Conservation (phyloP, 441 rosid genomes). For the Flueggea neowawraea region DNA sequence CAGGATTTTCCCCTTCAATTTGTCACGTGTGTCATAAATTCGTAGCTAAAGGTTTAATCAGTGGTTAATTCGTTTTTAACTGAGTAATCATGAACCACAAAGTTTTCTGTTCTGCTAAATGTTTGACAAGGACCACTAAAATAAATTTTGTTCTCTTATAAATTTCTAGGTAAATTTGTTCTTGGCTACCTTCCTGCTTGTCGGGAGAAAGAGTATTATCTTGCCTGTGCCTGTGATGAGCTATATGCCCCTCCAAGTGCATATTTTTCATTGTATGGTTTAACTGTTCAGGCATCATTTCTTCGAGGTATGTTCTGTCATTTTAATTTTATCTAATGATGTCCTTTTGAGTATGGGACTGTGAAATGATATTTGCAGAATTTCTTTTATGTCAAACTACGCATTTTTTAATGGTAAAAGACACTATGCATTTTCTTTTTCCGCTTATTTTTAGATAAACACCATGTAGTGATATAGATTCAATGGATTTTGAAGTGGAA, state of each 20-base stretch:
- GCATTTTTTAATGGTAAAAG: too few species aligned
- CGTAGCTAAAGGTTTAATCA: too few species aligned
- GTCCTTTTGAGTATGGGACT: background rate
- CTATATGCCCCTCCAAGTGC: constrained; percentile 95
- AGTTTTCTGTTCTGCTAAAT: too few species aligned
- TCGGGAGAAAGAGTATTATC: constrained; percentile 86
- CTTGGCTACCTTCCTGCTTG: constrained; percentile 74
- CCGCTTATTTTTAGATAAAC: background rate
- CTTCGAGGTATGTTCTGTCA: constrained; percentile 58
- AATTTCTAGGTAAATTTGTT: constrained; percentile 71
- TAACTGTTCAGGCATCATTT: constrained; percentile 93
- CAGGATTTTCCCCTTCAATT: too few species aligned
- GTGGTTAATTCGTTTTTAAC: too few species aligned
- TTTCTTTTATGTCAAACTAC: background rate
- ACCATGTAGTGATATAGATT: background rate
- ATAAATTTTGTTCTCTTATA: background rate
- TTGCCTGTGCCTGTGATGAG: constrained; percentile 87
- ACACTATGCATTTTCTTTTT: background rate
- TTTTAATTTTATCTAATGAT: background rate
- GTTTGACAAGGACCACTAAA: background rate
- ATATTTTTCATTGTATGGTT: constrained; percentile 83
- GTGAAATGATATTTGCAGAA: background rate
- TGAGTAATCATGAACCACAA: too few species aligned
- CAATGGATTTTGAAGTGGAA: too few species aligned
- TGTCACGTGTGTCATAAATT: too few species aligned